phyloP scores from a whole-genome alignment of 2,329 filamentous ascomycete genomes.

The Clonostachys solani region DNA sequence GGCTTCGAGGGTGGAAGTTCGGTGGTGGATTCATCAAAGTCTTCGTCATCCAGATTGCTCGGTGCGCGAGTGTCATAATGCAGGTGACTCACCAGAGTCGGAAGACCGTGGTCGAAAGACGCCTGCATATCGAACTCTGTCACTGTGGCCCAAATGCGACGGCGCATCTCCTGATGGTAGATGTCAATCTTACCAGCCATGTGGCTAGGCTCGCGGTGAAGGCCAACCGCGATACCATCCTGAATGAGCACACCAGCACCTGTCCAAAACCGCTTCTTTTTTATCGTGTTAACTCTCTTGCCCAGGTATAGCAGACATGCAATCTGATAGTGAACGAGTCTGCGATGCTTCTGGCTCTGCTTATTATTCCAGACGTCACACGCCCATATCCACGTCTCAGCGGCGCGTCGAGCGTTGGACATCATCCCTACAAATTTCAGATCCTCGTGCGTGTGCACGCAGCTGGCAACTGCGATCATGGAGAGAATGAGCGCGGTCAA shows the following conservation, averaged over 20 bases:
- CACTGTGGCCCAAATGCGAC: constrained; percentile 57
- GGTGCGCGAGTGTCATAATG: constrained; percentile 52
- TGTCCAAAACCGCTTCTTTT: constrained; percentile 63
- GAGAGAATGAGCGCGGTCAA: constrained; percentile 55
- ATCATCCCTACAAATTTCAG: constrained; percentile 55
- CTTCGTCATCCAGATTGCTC: constrained; percentile 53
- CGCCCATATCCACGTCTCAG: constrained; percentile 51
- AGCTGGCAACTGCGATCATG: constrained; percentile 57
- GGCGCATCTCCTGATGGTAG: constrained; percentile 59
- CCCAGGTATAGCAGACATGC: constrained; percentile 55
- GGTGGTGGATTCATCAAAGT: constrained; percentile 49
- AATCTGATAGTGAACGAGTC: constrained; percentile 57
- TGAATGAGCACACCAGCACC: constrained; percentile 50
- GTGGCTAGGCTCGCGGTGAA: constrained; percentile 55
- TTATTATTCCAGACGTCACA: constrained; percentile 48
- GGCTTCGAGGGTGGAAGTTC: constrained; percentile 47
- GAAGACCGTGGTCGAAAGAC: constrained; percentile 56
- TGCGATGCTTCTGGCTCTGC: constrained; percentile 58
- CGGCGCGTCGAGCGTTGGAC: constrained; percentile 49
- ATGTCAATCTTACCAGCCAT: constrained; percentile 50
- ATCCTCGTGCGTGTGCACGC: constrained; percentile 45
- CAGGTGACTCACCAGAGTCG: constrained; percentile 52
- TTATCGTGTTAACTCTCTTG: constrained; percentile 58
- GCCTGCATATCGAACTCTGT: constrained; percentile 60
- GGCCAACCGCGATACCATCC: constrained; percentile 52